Evolutionary conservation across 1,284 basidiomycete genomes (phyloP).

Genomic region (Mycena sp.): DNA sequence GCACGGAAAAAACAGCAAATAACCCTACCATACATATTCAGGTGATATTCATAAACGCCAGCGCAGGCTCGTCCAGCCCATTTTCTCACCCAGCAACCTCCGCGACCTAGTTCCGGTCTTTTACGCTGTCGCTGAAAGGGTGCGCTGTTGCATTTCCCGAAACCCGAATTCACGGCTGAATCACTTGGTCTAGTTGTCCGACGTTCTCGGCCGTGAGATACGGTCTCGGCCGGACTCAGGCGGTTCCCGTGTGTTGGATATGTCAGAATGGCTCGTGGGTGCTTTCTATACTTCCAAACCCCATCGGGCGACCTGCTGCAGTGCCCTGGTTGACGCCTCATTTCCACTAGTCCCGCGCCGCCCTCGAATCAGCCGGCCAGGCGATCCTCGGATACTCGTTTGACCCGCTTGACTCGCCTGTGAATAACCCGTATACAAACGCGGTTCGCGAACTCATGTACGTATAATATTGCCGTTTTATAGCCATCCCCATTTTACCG

Average conservation of each 20-base stretch:
- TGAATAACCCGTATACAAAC: conserved; percentile 56
- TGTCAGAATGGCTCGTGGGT: conserved; percentile 55
- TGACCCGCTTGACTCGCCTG: conserved; percentile 53
- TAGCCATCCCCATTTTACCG: neutral
- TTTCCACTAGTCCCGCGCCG: conserved; percentile 47
- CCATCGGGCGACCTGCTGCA: too few species aligned
- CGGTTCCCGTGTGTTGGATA: conserved; percentile 47
- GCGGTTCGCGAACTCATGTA: conserved; percentile 60
- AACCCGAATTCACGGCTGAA: conserved; percentile 1
- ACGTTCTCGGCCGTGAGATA: conserved; percentile 41
- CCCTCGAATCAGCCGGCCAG: conserved; percentile 60
- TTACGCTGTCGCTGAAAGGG: conserved; percentile 56
- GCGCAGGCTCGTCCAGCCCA: conserved; percentile 58
- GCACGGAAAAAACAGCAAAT: neutral
- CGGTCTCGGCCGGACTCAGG: conserved; percentile 7
- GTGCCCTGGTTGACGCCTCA: neutral
- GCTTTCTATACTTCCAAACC: too few species aligned
- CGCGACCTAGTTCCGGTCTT: conserved; percentile 55
- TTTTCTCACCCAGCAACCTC: conserved; percentile 58
- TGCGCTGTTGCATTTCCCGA: conserved; percentile 27
- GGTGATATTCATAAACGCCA: conserved; percentile 61
- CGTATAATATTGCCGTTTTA: conserved; percentile 28
- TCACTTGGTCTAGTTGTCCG: conserved; percentile 34
- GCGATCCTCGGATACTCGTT: conserved; percentile 63
- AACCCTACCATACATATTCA: conserved; percentile 25